A percentile compares a stretch with the other conserved stretches of the same genome.
Conservation (phyloP, 2,329 filamentous ascomycete genomes). For the Trichoderma arundinaceum region DNA sequence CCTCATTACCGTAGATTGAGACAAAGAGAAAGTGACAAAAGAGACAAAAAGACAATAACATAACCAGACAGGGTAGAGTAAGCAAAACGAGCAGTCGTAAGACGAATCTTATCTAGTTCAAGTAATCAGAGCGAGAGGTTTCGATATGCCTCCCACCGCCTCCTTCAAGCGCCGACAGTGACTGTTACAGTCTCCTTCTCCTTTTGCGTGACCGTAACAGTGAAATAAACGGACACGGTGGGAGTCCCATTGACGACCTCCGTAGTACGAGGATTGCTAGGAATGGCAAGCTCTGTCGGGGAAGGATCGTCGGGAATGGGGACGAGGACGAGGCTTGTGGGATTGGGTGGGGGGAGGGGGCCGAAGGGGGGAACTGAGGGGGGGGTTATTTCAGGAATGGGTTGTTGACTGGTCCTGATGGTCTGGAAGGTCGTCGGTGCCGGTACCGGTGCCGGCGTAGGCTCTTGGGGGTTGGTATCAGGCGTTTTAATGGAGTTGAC, state of each 20-base stretch:
- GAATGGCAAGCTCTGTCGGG: constrained; percentile 25
- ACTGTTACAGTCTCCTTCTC: constrained; percentile 43
- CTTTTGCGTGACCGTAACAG: constrained; percentile 46
- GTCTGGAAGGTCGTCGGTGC: constrained; percentile 33
- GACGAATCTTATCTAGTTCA: background rate
- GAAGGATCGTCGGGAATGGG: constrained; percentile 37
- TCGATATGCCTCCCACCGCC: background rate
- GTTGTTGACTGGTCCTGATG: background rate
- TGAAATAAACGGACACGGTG: constrained; percentile 46
- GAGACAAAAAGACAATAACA: background rate
- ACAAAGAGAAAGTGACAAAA: background rate
- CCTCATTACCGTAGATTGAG: too few relatives aligned
- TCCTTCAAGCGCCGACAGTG: constrained; percentile 33
- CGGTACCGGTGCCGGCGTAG: too few relatives aligned
- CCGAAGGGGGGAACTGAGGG: constrained; percentile 1
- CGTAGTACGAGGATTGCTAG: constrained; percentile 32
- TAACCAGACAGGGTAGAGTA: background rate
- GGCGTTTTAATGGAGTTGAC: constrained; percentile 39
- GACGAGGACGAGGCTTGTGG: constrained; percentile 39
- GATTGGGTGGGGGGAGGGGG: constrained; percentile 25
- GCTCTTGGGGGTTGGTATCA: background rate
- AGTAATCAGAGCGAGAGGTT: background rate
- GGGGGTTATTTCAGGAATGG: background rate
- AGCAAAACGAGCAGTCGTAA: background rate
- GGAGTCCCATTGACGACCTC: constrained; percentile 41